A percentile compares a stretch with the other conserved stretches of the same genome.
Conservation (phyloP, 306 rosid genomes). For the Gleditsia sinensis region DNA sequence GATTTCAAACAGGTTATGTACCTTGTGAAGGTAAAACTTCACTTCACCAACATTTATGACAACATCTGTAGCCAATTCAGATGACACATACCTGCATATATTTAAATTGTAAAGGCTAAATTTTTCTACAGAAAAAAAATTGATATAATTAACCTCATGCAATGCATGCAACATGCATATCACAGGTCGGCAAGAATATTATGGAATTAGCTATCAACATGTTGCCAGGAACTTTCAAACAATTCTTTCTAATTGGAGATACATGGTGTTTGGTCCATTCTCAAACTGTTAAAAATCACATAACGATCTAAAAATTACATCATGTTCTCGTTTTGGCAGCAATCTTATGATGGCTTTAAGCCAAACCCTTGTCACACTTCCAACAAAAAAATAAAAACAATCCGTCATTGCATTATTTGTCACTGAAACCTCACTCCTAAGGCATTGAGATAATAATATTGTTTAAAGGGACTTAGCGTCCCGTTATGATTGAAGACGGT, state of each 20-base stretch:
- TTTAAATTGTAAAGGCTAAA: conserved; percentile 12
- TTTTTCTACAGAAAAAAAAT: not conserved
- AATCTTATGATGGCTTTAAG: too few species aligned
- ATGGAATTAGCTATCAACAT: not conserved
- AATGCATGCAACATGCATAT: conserved; percentile 10
- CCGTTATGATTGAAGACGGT: conserved; percentile 40
- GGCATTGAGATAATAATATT: conserved; percentile 19
- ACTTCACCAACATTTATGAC: conserved; percentile 74
- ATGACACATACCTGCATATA: conserved; percentile 71
- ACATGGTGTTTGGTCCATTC: not conserved
- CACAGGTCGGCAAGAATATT: not conserved
- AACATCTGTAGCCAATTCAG: conserved; percentile 84
- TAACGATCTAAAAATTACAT: too few species aligned
- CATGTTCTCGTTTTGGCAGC: too few species aligned
- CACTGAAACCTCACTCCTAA: not conserved
- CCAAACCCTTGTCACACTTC: too few species aligned
- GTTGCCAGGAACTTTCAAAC: not conserved
- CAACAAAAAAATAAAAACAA: too few species aligned
- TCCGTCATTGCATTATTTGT: not conserved
- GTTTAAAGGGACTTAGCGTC: conserved; percentile 32
- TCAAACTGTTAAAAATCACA: too few species aligned
- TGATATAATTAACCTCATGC: not conserved
- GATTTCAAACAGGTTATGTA: conserved; percentile 29
- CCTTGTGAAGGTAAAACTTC: conserved; percentile 93
- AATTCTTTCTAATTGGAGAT: not conserved